phyloP scores from a whole-genome alignment of 345 rosid genomes.

The Melastoma malabathricum region DNA sequence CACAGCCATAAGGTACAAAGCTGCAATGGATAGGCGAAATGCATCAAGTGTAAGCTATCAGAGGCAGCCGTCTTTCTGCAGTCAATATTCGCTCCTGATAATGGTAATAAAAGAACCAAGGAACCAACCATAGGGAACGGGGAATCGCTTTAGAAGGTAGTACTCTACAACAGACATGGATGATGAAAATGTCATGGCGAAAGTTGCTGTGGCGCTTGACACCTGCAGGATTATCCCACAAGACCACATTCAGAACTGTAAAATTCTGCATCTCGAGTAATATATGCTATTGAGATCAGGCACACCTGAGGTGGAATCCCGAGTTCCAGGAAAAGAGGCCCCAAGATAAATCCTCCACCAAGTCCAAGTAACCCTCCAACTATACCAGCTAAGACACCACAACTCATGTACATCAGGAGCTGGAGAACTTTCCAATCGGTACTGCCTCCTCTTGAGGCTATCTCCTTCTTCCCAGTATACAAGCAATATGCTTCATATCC shows the following conservation, averaged over 20 bases:
- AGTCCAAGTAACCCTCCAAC: constrained; percentile 39
- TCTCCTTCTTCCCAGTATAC: constrained; percentile 23
- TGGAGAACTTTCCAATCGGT: constrained; percentile 16
- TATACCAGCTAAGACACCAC: constrained; percentile 24
- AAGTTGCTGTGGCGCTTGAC: constrained; percentile 31
- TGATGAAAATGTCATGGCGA: constrained; percentile 32
- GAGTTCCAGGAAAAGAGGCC: constrained; percentile 31
- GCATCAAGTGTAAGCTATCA: neutral
- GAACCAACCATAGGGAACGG: constrained; percentile 26
- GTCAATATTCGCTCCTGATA: too few relatives aligned
- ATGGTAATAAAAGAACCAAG: too few relatives aligned
- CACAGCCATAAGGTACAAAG: constrained; percentile 20
- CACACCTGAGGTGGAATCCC: constrained; percentile 33
- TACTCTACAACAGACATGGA: constrained; percentile 34
- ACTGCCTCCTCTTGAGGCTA: constrained; percentile 21
- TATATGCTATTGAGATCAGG: too few relatives aligned
- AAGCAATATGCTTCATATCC: constrained; percentile 21
- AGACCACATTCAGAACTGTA: neutral
- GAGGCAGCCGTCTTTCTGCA: too few relatives aligned
- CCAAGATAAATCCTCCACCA: constrained; percentile 36
- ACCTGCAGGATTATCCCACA: constrained; percentile 12
- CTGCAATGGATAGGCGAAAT: constrained; percentile 7
- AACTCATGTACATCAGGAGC: constrained; percentile 17
- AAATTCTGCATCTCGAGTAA: too few relatives aligned
- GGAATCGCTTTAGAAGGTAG: constrained; percentile 30